Base-by-base conservation (phyloP, 257 asterid species). In the Scutellaria barbata region DNA sequence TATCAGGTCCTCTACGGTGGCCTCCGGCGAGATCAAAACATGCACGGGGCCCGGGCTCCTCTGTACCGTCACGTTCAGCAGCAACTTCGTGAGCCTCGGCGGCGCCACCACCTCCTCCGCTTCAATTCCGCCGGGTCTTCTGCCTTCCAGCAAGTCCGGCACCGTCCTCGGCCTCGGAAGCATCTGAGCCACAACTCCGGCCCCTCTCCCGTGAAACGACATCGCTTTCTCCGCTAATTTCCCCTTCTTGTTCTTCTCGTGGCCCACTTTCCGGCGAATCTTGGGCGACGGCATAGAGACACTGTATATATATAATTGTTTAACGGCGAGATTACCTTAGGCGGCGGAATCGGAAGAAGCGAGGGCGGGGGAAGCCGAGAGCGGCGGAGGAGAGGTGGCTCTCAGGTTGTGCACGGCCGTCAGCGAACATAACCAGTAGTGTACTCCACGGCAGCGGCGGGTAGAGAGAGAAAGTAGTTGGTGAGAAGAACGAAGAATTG, bases 21-120 rank as follows among this genome's bases (percentile, higher is more conserved):
- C 82, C 63, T 85, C 94, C 68, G 84, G 87, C 67, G 95, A 73
- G 42, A 87, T 64, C 70, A 92, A 22, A 54, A 92, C 88, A 66
- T 82, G 90, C 45, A 92, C 86, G 3, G 97, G 82, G 41, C 98
- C 97, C 0, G 86, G 77, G 56, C 97, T 88, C 85, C 98, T 86
- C 86, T 84, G 92, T 35, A 92, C 62, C 17, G 95, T 90, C 58
- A 90, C 96, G 73, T 90, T 87, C 68, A 90, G 52, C 61, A 92
- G 81, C 77, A 92, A 48, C 84, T 87, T 92, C 30, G 98, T 88
- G 46, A 84, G 74, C 83, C 82, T 84, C 66, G 63, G 76, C 67
- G 68, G 76, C 12, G 64, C 61, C 68, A 60, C 46, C 53, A 18
- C 46, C 39, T 67, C 61, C 16, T 42, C 83, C 51, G 62, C 42